These are phyloP conservation scores for Syncephalis fuscata DNA, from an alignment of 371 early-diverging fungal species.

Conservation along the genomic window DNA sequence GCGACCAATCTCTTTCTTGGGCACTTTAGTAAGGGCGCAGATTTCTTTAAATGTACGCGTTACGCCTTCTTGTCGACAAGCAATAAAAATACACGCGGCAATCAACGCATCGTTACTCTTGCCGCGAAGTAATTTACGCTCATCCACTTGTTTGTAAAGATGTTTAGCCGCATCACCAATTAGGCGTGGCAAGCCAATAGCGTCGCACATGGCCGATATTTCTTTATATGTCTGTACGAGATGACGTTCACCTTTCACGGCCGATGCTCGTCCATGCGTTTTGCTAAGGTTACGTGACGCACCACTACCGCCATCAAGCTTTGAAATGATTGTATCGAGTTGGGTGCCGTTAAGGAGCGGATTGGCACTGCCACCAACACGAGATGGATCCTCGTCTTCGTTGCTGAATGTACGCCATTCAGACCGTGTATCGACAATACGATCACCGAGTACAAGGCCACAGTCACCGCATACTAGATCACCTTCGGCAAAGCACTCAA, in stretches of 20 bases:
- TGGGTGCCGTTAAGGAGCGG: slow-evolving; percentile 75
- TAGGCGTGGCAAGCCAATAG: slow-evolving; percentile 68
- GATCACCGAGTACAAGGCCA: slow-evolving; percentile 89
- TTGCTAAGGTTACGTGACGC: slow-evolving; percentile 54
- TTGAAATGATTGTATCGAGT: slow-evolving; percentile 81
- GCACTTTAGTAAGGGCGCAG: slow-evolving; percentile 82
- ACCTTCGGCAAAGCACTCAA: slow-evolving; percentile 89
- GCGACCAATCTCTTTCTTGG: slow-evolving; percentile 81
- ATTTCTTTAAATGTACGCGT: slow-evolving; percentile 98
- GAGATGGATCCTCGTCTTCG: slow-evolving; percentile 95
- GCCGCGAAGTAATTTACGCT: slow-evolving; percentile 77
- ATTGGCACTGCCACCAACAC: slow-evolving; percentile 95
- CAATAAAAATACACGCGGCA: slow-evolving; percentile 96
- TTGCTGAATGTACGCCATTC: slow-evolving; percentile 99
- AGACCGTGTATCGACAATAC: slow-evolving; percentile 96
- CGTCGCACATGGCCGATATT: slow-evolving; percentile 84
- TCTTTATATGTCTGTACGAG: slow-evolving; percentile 84
- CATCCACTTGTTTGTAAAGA: slow-evolving; percentile 77
- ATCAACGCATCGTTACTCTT: slow-evolving; percentile 85
- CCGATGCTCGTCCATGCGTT: slow-evolving; percentile 53
- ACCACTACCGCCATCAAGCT: slow-evolving; percentile 66
- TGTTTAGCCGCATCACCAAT: slow-evolving; percentile 92
- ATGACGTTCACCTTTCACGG: slow-evolving; percentile 58
- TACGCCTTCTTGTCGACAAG: slow-evolving; percentile 84
- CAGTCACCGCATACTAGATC: slow-evolving; percentile 97